phyloP scores from a whole-genome alignment of 768 basidiomycete species.

The Boletus vinaceobasis region DNA sequence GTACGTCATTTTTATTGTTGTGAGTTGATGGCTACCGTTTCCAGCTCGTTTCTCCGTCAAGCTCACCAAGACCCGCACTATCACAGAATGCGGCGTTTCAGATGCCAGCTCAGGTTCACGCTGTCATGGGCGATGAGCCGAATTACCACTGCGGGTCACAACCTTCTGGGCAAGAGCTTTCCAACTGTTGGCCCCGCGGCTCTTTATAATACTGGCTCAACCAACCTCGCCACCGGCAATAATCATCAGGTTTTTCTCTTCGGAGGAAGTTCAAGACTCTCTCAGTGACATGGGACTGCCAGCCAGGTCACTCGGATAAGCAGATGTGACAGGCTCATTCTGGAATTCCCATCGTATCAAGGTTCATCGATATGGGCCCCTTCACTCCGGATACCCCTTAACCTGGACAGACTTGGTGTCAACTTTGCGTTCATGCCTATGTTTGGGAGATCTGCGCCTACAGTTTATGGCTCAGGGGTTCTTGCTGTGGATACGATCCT shows the following conservation, averaged over 20 bases:
- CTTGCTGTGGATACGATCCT: background rate
- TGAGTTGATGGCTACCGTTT: background rate
- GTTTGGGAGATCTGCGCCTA: conserved; percentile 13
- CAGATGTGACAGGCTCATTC: background rate
- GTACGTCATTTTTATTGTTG: background rate
- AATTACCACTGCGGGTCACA: background rate
- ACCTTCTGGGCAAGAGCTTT: background rate
- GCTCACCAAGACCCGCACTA: background rate
- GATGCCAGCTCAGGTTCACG: background rate
- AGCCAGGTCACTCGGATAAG: background rate
- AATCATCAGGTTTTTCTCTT: background rate
- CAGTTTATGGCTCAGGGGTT: background rate
- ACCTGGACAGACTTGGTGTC: conserved; percentile 9
- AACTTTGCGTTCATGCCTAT: conserved; percentile 22
- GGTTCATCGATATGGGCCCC: conserved; percentile 11
- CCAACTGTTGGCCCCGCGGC: background rate
- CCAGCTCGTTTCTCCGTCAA: background rate
- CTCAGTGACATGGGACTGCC: background rate
- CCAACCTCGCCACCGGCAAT: background rate
- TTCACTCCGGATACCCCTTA: background rate
- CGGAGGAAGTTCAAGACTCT: background rate
- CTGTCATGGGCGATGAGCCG: background rate
- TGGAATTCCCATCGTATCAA: conserved; percentile 14
- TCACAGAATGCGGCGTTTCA: background rate
- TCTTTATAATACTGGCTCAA: background rate